Base-by-base conservation (phyloP, 176 grass and related monocot species). In the Tillandsia leiboldiana region DNA sequence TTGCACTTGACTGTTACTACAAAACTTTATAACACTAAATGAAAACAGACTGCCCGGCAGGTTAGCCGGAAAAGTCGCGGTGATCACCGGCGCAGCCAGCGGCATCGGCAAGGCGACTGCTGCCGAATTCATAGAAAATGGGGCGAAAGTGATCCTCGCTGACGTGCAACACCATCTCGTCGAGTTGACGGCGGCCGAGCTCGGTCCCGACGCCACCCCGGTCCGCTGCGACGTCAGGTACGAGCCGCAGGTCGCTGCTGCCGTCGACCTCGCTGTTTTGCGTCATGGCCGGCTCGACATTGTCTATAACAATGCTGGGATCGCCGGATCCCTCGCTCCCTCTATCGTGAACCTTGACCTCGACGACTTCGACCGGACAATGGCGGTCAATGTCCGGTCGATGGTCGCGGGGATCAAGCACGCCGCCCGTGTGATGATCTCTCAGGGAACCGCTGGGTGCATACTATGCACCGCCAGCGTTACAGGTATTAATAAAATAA, bases 401-500 rank as follows among this genome's bases (percentile, higher is more conserved):
- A 18, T 50, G 53, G 83, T 92, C 10, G 86, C 83, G 0, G 74
- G 67, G 9, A 79, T 96, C 73, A 92, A 96, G 83, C 81, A 96
- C 80, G 93, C 88, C 9, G 78, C 86, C 18, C 93, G 81, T 15
- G 86, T 96, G 51, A 96, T 92, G 93, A 80, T 83, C 48, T 83
- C 93, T 0, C 79, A 54, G 0, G 63, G 67, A 48, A 3, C 64
- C 4, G 33, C 33, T 75, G 89, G 93, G 0, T 89, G 86, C 83
- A 68, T 96, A 20, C 71, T 96, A 26, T 96, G 84, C 79, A 90
- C 89, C 24, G 83, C 81, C 18, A 87, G 84, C 70, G 69, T 75
- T 49, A 48, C 78, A 50, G 88, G 88, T 11, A 53, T 80, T 42
- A 51, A 61, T 42, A 68, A 9, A 10, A 17, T 50, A 48, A 66